A percentile compares a stretch with the other conserved stretches of the same genome.
Evolutionary conservation across 257 asterid genomes (phyloP).

Genomic region (Pogostemon cablin): DNA sequence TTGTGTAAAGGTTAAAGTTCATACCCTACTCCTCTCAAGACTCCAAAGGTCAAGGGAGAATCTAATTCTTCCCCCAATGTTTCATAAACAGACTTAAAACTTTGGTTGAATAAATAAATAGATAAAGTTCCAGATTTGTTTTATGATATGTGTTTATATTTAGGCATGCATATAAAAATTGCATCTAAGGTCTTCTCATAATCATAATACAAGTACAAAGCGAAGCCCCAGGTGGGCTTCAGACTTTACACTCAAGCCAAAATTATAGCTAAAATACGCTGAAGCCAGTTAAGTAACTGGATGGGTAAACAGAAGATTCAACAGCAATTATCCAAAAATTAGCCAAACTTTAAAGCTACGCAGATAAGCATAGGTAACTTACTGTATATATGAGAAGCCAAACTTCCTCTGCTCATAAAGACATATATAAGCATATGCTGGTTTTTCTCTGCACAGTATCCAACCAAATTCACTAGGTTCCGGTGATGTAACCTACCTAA

Average conservation of each 20-base stretch:
- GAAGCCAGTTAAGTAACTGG: constrained; percentile 9
- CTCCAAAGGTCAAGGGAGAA: not conserved
- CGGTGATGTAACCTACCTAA: constrained; percentile 95
- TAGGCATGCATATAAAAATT: not conserved
- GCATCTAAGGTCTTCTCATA: not conserved
- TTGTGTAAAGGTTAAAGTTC: not conserved
- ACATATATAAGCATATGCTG: constrained; percentile 90
- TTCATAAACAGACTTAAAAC: not conserved
- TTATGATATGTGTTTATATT: not conserved
- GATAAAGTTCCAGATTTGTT: not conserved
- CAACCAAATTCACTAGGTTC: constrained; percentile 96
- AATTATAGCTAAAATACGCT: constrained; percentile 17
- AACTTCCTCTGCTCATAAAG: constrained; percentile 88
- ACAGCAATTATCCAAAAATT: not conserved
- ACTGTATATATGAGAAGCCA: constrained; percentile 93
- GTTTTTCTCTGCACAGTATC: constrained; percentile 93
- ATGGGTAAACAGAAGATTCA: not conserved
- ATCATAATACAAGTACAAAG: not conserved
- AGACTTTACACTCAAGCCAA: not conserved
- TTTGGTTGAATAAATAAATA: not conserved
- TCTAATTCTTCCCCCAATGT: constrained; percentile 8
- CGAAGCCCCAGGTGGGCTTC: not conserved
- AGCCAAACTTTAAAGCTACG: not conserved
- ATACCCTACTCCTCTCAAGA: not conserved
- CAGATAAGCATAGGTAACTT: constrained; percentile 38